A percentile compares a stretch with the other conserved stretches of the same genome.
Evolutionary conservation across 192 early-diverging fungal species (phyloP).

Genomic region (Coemansia sp.): DNA sequence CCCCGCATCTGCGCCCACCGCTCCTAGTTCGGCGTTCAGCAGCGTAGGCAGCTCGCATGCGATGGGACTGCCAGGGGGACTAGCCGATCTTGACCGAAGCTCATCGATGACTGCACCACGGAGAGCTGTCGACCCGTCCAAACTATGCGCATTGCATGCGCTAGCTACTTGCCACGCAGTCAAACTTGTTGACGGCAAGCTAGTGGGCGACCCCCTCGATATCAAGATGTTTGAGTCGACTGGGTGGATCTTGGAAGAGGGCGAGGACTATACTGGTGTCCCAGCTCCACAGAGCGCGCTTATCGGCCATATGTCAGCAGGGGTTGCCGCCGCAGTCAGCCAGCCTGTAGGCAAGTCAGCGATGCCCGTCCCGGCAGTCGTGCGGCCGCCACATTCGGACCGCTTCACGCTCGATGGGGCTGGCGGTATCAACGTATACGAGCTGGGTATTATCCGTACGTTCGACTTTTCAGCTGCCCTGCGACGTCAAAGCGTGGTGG

Average conservation of each 20-base stretch:
- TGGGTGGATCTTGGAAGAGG: slow-evolving; percentile 91
- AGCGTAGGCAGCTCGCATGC: slow-evolving; percentile 40
- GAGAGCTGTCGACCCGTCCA: slow-evolving; percentile 46
- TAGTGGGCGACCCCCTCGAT: slow-evolving; percentile 96
- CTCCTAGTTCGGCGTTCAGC: slow-evolving; percentile 56
- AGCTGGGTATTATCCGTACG: slow-evolving; percentile 80
- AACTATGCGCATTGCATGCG: slow-evolving; percentile 59
- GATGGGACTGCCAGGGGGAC: slow-evolving; percentile 25
- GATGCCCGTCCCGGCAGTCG: slow-evolving; percentile 74
- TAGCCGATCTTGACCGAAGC: slow-evolving; percentile 50
- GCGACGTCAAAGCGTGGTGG: slow-evolving; percentile 92
- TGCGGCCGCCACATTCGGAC: slow-evolving; percentile 78
- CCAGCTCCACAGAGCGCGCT: not conserved
- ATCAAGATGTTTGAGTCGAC: slow-evolving; percentile 98
- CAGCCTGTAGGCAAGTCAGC: not conserved
- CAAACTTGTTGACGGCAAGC: slow-evolving; percentile 86
- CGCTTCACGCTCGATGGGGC: slow-evolving; percentile 64
- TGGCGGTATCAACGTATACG: slow-evolving; percentile 47
- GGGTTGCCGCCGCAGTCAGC: not conserved
- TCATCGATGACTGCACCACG: slow-evolving; percentile 46
- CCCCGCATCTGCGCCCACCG: slow-evolving; percentile 24
- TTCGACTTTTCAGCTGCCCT: slow-evolving; percentile 94
- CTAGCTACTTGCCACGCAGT: slow-evolving; percentile 85
- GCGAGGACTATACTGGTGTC: slow-evolving; percentile 49
- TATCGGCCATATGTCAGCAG: slow-evolving; percentile 10